Conservation (phyloP, 2,329 filamentous ascomycete genomes). For the Trichoderma atroviride region DNA sequence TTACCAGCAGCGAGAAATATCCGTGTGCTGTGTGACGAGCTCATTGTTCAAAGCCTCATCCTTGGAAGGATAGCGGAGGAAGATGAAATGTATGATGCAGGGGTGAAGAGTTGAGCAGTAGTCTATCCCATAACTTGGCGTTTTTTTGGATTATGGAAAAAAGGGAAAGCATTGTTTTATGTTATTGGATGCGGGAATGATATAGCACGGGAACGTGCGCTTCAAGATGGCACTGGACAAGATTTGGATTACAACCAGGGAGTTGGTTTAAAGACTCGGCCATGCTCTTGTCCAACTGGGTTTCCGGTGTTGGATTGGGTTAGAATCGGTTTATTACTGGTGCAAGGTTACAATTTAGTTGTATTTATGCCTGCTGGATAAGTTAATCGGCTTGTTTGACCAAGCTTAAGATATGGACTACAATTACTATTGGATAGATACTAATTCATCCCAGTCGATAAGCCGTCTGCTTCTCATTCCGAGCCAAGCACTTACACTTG, state of each 20-base stretch:
- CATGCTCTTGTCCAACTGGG: neutral
- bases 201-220: neutral
- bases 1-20: slow-evolving; percentile 52
- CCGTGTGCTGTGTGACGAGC: slow-evolving; percentile 77
- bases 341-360: neutral
- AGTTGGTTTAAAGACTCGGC: neutral
- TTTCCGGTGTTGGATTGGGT: neutral
- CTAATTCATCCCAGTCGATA: neutral
- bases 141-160: neutral
- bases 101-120: slow-evolving; percentile 1
- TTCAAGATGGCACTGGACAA: neutral
- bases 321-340: neutral
- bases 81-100: slow-evolving; percentile 44
- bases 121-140: neutral
- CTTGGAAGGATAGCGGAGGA: slow-evolving; percentile 75
- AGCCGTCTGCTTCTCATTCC: neutral
- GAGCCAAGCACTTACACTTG: neutral
- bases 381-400: neutral
- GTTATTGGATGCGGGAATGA: neutral
- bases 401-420: neutral
- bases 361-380: neutral
- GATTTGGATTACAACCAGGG: neutral
- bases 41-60: slow-evolving; percentile 91
- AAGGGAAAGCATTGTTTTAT: neutral
- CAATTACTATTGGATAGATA: neutral